Conservation (phyloP, 805 yeast species). For the Lachancea meyersii region DNA sequence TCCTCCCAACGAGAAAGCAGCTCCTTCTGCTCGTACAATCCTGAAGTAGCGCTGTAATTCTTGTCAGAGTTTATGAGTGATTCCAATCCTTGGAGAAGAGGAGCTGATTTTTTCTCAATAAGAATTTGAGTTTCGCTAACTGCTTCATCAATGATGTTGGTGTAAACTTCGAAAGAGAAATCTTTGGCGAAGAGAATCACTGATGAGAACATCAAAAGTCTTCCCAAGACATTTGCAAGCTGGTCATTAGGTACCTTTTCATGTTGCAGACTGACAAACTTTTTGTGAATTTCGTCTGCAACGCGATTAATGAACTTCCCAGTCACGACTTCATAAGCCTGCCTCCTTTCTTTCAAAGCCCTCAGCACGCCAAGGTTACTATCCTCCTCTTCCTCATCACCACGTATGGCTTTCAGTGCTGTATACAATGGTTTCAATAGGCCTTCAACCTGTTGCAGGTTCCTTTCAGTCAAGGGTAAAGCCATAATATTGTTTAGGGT, state of each 20-base stretch:
- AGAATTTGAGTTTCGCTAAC: slow-evolving; percentile 30
- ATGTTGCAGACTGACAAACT: slow-evolving; percentile 37
- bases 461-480: slow-evolving; percentile 43
- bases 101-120: slow-evolving; percentile 28
- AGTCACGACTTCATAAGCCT: slow-evolving; percentile 52
- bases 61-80: not conserved
- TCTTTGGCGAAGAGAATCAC: slow-evolving; percentile 54
- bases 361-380: slow-evolving; percentile 56
- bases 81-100: not conserved
- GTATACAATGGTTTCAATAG: slow-evolving; percentile 50
- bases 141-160: slow-evolving; percentile 39
- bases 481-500: slow-evolving; percentile 44
- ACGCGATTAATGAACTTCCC: slow-evolving; percentile 44
- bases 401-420: slow-evolving; percentile 60
- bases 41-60: not conserved
- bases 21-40: slow-evolving; percentile 2
- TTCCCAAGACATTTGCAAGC: slow-evolving; percentile 32
- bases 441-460: slow-evolving; percentile 46
- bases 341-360: slow-evolving; percentile 62
- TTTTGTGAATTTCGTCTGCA: slow-evolving; percentile 37
- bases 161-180: slow-evolving; percentile 44
- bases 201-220: slow-evolving; percentile 43
- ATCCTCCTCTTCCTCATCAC: slow-evolving; percentile 36
- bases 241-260: slow-evolving; percentile 29
- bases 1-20: slow-evolving; percentile 19